Conservation (phyloP, 495 filamentous ascomycete genomes). For the Penicillium dipodomyicola region DNA sequence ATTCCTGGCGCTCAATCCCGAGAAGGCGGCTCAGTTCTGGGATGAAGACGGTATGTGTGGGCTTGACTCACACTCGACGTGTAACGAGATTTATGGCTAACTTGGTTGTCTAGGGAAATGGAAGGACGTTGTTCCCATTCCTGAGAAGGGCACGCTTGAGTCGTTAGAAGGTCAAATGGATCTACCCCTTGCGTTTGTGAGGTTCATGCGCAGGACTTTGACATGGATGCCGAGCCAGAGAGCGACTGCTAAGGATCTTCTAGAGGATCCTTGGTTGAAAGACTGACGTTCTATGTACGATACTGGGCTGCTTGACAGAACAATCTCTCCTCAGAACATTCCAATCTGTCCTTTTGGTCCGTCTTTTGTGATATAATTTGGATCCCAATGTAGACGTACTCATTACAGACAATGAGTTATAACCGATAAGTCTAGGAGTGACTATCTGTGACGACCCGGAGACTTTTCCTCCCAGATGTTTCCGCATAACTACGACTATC, state of each 20-base stretch:
- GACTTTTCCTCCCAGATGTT: too few relatives aligned
- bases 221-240: slow-evolving; percentile 39
- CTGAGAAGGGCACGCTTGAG: slow-evolving; percentile 24
- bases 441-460: too few relatives aligned
- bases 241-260: slow-evolving; percentile 37
- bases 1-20: slow-evolving; percentile 30
- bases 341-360: too few relatives aligned
- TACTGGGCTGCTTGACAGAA: not conserved
- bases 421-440: too few relatives aligned
- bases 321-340: not conserved
- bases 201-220: slow-evolving; percentile 34
- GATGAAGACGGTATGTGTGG: slow-evolving; percentile 22
- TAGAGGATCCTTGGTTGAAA: slow-evolving; percentile 35
- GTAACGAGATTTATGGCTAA: not conserved
- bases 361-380: not conserved
- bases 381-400: not conserved
- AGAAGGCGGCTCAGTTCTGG: slow-evolving; percentile 29
- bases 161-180: slow-evolving; percentile 25
- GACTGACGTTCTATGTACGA: not conserved
- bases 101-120: slow-evolving; percentile 17
- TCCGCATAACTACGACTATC: too few relatives aligned
- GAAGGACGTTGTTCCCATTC: slow-evolving; percentile 29
- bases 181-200: slow-evolving; percentile 34
- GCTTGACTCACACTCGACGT: not conserved
- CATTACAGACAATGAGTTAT: too few relatives aligned